Evolutionary conservation across 2,329 filamentous ascomycete species (phyloP).

Genomic region (Apiospora phragmitis): DNA sequence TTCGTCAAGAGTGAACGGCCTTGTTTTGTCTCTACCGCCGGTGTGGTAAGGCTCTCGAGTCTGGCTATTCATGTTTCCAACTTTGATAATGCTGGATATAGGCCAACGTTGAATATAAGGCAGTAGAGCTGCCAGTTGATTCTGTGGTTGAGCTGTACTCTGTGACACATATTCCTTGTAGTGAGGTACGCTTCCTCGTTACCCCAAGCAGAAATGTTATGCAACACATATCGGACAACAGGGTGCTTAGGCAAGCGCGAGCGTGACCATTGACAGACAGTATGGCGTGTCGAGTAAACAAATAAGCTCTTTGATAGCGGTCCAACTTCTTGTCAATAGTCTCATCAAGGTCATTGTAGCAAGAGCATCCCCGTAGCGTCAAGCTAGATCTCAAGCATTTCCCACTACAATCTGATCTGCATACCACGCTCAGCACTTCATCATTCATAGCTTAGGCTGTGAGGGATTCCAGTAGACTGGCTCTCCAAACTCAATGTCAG

Average conservation of each 20-base stretch:
- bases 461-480: constrained; percentile 13
- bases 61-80: background rate
- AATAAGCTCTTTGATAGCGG: background rate
- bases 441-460: background rate
- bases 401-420: background rate
- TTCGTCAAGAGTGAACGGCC: background rate
- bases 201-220: background rate
- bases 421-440: background rate
- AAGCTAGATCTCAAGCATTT: background rate
- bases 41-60: background rate
- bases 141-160: background rate
- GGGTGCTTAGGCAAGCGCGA: background rate
- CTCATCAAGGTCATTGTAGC: background rate
- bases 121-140: background rate
- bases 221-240: background rate
- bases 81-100: background rate
- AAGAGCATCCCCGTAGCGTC: background rate
- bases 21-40: background rate
- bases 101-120: background rate
- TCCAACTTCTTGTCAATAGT: background rate
- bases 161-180: background rate
- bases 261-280: background rate
- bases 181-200: background rate
- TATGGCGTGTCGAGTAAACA: background rate
- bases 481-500: constrained; percentile 29